Conservation (phyloP, 345 rosid species). For the Ceriops zippeliana region DNA sequence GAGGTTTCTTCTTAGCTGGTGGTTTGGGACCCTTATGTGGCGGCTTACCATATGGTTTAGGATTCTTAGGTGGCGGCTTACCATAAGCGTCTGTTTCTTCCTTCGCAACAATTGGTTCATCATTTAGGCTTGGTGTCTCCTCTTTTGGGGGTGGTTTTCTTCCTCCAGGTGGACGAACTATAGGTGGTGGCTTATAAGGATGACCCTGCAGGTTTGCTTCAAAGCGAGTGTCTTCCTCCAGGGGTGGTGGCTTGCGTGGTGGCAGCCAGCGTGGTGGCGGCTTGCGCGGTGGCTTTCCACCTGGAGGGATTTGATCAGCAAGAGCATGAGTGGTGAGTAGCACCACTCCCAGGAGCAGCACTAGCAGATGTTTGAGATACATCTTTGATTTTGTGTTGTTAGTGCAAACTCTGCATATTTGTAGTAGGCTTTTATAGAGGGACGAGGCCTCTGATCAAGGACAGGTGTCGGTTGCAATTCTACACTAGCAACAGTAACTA, state of each 20-base stretch:
- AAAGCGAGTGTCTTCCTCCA: background rate
- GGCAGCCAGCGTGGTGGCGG: too few species aligned
- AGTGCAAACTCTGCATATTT: background rate
- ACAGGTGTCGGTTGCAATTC: background rate
- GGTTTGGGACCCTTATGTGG: background rate
- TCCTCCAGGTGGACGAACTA: too few species aligned
- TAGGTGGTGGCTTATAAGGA: too few species aligned
- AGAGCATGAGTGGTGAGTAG: slow-evolving; percentile 5
- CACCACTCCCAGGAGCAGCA: slow-evolving; percentile 3
- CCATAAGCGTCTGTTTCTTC: background rate
- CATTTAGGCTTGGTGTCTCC: too few species aligned
- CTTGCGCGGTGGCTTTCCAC: too few species aligned
- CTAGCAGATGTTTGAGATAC: background rate
- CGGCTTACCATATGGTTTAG: background rate
- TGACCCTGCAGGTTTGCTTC: too few species aligned
- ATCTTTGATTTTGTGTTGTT: background rate
- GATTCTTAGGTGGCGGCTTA: background rate
- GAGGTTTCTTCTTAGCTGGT: background rate
- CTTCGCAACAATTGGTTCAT: too few species aligned
- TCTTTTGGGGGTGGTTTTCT: too few species aligned
- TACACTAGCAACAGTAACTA: too few species aligned
- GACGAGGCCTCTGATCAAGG: background rate
- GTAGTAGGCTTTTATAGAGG: background rate
- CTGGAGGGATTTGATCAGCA: background rate
- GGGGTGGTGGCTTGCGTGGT: background rate